Conservation (phyloP, 768 basidiomycete genomes). For the Ephemerocybe angulata region DNA sequence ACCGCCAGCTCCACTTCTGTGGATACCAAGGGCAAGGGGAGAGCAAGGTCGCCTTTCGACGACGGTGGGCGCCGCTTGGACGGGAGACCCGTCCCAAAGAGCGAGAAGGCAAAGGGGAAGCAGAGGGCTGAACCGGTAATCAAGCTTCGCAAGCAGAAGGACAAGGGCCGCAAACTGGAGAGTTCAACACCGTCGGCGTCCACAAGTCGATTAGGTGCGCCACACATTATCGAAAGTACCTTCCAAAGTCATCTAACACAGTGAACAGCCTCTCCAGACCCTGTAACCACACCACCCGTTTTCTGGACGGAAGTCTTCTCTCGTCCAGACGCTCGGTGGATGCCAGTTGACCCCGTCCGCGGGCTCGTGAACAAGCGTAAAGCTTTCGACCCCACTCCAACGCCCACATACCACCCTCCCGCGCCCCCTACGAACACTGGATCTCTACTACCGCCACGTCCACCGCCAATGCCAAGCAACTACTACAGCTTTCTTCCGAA, state of each 20-base stretch:
- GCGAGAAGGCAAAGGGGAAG: conserved; percentile 54
- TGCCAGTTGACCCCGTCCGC: conserved; percentile 88
- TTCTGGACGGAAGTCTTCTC: conserved; percentile 99
- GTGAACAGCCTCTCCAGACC: conserved; percentile 49
- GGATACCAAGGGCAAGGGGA: conserved; percentile 37
- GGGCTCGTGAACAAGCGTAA: conserved; percentile 76
- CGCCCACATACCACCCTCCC: conserved; percentile 8
- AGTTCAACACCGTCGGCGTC: conserved; percentile 19
- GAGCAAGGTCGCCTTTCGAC: conserved; percentile 25
- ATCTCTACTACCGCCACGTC: conserved; percentile 13
- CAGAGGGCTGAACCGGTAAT: conserved; percentile 53
- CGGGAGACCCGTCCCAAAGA: conserved; percentile 32
- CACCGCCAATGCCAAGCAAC: conserved; percentile 16
- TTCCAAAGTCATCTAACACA: background rate
- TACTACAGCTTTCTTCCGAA: conserved; percentile 11
- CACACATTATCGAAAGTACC: background rate
- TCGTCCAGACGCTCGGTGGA: conserved; percentile 85
- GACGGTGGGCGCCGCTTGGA: conserved; percentile 42
- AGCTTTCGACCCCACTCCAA: conserved; percentile 67
- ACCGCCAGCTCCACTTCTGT: no score
- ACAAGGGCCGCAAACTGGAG: conserved; percentile 44
- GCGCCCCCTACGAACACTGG: conserved; percentile 8
- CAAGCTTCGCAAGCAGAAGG: conserved; percentile 54
- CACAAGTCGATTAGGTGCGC: conserved; percentile 22
- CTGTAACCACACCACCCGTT: conserved; percentile 69